Evolutionary conservation across 2,329 filamentous ascomycete genomes (phyloP).

Genomic region (Aureobasidium sp.): DNA sequence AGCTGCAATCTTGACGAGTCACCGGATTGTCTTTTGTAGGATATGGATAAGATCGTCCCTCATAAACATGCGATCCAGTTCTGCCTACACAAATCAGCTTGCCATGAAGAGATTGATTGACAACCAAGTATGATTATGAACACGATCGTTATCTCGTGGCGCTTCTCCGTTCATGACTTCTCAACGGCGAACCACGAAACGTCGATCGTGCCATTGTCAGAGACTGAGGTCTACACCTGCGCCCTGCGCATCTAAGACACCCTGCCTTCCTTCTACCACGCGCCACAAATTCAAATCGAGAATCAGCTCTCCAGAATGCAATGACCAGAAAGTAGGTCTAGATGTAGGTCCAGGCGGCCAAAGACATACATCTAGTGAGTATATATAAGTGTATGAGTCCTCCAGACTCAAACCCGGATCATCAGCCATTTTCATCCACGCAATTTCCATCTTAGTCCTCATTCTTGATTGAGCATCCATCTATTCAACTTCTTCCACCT

Average conservation of each 20-base stretch:
- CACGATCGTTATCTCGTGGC: background rate
- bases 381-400: background rate
- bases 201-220: background rate
- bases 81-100: background rate
- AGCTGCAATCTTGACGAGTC: background rate
- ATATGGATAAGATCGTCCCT: background rate
- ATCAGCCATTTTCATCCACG: background rate
- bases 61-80: background rate
- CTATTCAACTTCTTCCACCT: background rate
- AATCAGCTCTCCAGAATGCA: background rate
- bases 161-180: background rate
- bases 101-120: background rate
- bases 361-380: too few species aligned
- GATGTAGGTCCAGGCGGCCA: background rate
- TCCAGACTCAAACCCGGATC: background rate
- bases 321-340: background rate
- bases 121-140: background rate
- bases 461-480: background rate
- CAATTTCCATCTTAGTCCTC: too few species aligned
- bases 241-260: background rate
- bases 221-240: background rate
- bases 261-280: background rate
- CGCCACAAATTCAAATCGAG: background rate
- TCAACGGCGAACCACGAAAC: constrained; percentile 4
- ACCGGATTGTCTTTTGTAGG: too few species aligned